Base-by-base conservation (phyloP, 805 yeast species). In the Clavispora santaluciae region DNA sequence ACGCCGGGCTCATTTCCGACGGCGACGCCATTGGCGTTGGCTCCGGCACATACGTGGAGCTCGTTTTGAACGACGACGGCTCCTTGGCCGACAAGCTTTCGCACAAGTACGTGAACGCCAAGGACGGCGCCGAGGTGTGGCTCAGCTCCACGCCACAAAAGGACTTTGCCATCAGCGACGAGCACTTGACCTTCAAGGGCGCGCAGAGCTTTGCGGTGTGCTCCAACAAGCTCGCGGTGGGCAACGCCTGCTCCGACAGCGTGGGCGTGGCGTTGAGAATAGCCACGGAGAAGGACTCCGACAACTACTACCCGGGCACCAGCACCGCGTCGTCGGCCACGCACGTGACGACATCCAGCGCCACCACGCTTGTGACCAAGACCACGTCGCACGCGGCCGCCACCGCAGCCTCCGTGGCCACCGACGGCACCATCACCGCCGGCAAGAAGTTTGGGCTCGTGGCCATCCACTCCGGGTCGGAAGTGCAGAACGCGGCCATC, bases 401-500 rank as follows among this genome's bases (percentile, higher is more conserved):
- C 5, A 20, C 46, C 17, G 31, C 38, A 5, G 13, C 42, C 12
- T 18, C 39, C 13, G n/a, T 40, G 4, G 31, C 37, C 5, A 15
- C 35, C 17, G 20, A 22, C 15, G 11, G 38, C 13, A 26, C 38
- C 16, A 26, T 31, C 35, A 29, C 23, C 9, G n/a, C 42, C 3
- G 45, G 41, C 2, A 37, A 41, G 29, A 44, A 43, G 34, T 55
- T 56, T 25, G 55, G 54, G 3, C 43, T 60, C 22, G 31, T 51
- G 17, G 51, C 59, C 29, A 53, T 51, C 33, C 49, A 44, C 38
- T 53, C 64, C 3, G 66, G 65, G 5, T 36, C 60, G 4, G 36
- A 47, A 17, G 54, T 62, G 48, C 61, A 61, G 39, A 44, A 56
- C 48, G 36, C 47, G 7, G 38, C 55, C 3, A 56, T 60, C 48